Conservation (phyloP, 148 eudicot species). For the Amaranthus cruentus region DNA sequence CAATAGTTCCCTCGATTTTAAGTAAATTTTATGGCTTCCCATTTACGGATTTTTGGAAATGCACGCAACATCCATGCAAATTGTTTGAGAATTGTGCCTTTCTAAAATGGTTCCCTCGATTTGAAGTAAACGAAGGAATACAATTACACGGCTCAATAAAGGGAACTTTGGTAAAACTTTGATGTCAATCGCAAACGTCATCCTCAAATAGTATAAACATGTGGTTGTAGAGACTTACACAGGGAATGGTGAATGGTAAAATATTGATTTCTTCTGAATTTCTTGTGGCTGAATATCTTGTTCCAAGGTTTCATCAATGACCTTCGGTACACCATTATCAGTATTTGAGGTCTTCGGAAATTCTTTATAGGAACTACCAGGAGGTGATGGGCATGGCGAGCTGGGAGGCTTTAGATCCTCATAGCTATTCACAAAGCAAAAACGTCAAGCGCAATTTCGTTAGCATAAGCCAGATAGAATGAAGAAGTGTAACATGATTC, state of each 20-base stretch:
- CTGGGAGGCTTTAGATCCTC: conserved; percentile 67
- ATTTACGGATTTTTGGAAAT: too few relatives aligned
- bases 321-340: conserved; percentile 33
- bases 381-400: conserved; percentile 57
- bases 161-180: background rate
- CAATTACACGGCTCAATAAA: background rate
- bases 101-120: too few relatives aligned
- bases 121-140: background rate
- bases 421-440: conserved; percentile 33
- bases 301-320: conserved; percentile 17
- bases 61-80: too few relatives aligned
- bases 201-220: background rate
- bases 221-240: conserved; percentile 30
- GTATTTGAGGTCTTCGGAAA: conserved; percentile 15
- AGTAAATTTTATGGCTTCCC: too few relatives aligned
- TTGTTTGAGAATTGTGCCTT: too few relatives aligned
- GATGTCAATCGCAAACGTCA: background rate
- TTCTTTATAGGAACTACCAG: conserved; percentile 27
- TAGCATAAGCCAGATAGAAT: background rate
- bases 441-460: background rate
- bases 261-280: conserved; percentile 24
- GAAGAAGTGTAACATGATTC: too few relatives aligned
- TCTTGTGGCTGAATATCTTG: conserved; percentile 21
- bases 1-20: too few relatives aligned
- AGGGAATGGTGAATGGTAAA: conserved; percentile 47